Percentiles rank a stretch among this genome's conserved stretches.
Conservation (phyloP, 495 filamentous ascomycete species). For the Staphylotrichum longicolle region DNA sequence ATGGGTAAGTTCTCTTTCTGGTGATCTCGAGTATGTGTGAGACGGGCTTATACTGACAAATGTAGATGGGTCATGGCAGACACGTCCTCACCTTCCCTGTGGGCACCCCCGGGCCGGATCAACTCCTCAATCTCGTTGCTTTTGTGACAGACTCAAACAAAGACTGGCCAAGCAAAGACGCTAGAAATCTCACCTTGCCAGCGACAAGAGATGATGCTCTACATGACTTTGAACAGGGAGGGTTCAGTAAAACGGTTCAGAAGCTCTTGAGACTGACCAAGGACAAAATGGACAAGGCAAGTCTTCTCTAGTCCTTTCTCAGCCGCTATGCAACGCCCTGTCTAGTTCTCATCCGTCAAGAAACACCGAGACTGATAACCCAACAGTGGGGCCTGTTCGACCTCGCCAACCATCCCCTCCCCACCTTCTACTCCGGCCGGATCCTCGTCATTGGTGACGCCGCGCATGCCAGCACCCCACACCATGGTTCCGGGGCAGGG, state of each 20-base stretch:
- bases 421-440: conserved; percentile 54
- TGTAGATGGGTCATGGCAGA: conserved; percentile 56
- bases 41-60: conserved; percentile 22
- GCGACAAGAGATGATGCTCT: conserved; percentile 54
- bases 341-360: no score
- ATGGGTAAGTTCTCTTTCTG: conserved; percentile 43
- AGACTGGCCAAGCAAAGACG: neutral
- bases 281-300: conserved; percentile 28
- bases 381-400: conserved; percentile 57
- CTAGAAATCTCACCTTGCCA: neutral
- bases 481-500: conserved; percentile 67
- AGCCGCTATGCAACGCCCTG: no score
- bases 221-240: conserved; percentile 44
- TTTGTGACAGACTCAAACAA: conserved; percentile 34
- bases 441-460: conserved; percentile 66
- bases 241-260: conserved; percentile 51
- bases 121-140: conserved; percentile 54
- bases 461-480: conserved; percentile 67
- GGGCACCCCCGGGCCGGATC: conserved; percentile 45
- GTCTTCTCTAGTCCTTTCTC: neutral
- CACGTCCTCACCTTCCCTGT: conserved; percentile 67
- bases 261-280: conserved; percentile 29
- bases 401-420: conserved; percentile 59
- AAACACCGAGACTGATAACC: no score
- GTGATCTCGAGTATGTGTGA: neutral